These are phyloP conservation scores for Lomentospora prolificans DNA, from an alignment of 2,329 filamentous ascomycete species.

Conservation along the genomic window DNA sequence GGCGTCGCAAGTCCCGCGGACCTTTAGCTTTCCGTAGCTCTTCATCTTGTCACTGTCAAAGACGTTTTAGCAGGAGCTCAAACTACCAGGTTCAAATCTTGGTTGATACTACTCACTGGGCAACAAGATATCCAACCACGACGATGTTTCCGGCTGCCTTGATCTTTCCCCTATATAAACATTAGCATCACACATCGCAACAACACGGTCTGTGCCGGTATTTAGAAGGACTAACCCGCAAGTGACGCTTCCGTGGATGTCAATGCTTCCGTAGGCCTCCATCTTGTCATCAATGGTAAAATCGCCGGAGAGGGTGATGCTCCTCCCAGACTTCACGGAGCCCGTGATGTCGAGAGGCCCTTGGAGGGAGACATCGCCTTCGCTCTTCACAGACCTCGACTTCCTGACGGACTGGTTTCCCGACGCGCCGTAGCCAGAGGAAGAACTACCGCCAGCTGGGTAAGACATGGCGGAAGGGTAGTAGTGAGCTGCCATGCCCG, in stretches of 20 bases:
- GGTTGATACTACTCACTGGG: conserved; percentile 27
- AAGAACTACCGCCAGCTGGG: conserved; percentile 13
- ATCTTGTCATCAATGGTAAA: conserved; percentile 33
- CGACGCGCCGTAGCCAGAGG: conserved; percentile 7
- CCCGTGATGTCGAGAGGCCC: conserved; percentile 38
- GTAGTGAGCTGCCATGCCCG: neutral
- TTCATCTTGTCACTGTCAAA: conserved; percentile 31
- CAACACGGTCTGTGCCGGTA: too few relatives aligned
- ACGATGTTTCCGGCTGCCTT: conserved; percentile 37
- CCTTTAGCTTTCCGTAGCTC: conserved; percentile 34
- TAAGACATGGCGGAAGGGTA: conserved; percentile 3
- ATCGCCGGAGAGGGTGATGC: conserved; percentile 33
- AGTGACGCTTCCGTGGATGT: conserved; percentile 29
- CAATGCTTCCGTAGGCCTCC: conserved; percentile 35
- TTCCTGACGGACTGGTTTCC: conserved; percentile 18
- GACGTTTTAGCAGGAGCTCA: too few relatives aligned
- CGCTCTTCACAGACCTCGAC: conserved; percentile 31
- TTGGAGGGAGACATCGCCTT: conserved; percentile 27
- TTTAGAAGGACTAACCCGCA: conserved; percentile 35
- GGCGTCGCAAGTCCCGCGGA: conserved; percentile 32
- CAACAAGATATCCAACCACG: conserved; percentile 27
- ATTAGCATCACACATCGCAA: neutral
- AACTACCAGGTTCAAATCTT: too few relatives aligned
- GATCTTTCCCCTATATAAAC: conserved; percentile 25
- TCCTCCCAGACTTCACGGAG: conserved; percentile 34